phyloP scores from a whole-genome alignment of 2,329 filamentous ascomycete species.

The Aspergillus vadensis region DNA sequence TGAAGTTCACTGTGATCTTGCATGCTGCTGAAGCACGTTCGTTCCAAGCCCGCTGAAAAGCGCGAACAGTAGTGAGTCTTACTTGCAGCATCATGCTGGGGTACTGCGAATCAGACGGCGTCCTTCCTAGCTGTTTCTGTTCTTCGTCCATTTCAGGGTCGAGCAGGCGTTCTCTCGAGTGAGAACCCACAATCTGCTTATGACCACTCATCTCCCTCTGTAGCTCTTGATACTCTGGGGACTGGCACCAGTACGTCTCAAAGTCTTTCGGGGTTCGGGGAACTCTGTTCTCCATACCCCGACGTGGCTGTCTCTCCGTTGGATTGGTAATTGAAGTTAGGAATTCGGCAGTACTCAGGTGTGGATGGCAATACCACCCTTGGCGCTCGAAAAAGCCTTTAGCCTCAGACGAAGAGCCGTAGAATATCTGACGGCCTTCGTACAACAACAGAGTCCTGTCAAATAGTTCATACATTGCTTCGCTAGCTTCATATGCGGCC shows the following conservation, averaged over 20 bases:
- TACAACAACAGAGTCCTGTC: slow-evolving; percentile 72
- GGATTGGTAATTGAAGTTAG: slow-evolving; percentile 68
- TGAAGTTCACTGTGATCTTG: slow-evolving; percentile 64
- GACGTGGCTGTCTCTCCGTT: slow-evolving; percentile 54
- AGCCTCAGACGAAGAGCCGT: slow-evolving; percentile 61
- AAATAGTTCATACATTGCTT: slow-evolving; percentile 55
- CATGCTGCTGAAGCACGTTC: slow-evolving; percentile 73
- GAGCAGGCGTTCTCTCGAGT: slow-evolving; percentile 33
- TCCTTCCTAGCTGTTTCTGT: slow-evolving; percentile 40
- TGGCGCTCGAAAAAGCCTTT: slow-evolving; percentile 66
- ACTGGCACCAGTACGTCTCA: slow-evolving; percentile 57
- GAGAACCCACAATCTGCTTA: slow-evolving; percentile 30
- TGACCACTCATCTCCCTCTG: slow-evolving; percentile 43
- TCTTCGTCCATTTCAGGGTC: slow-evolving; percentile 39
- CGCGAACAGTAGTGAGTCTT: slow-evolving; percentile 74
- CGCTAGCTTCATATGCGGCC: slow-evolving; percentile 53
- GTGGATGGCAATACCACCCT: slow-evolving; percentile 66
- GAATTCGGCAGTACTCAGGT: slow-evolving; percentile 70
- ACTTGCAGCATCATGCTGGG: slow-evolving; percentile 73
- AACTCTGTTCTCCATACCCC: slow-evolving; percentile 62
- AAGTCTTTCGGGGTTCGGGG: slow-evolving; percentile 71
- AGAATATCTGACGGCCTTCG: slow-evolving; percentile 74
- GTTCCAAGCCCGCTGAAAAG: slow-evolving; percentile 71
- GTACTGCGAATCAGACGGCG: slow-evolving; percentile 71
- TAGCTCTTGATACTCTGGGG: slow-evolving; percentile 47